Conservation (phyloP, 805 yeast genomes). For the Wickerhamiella occidentalis region DNA sequence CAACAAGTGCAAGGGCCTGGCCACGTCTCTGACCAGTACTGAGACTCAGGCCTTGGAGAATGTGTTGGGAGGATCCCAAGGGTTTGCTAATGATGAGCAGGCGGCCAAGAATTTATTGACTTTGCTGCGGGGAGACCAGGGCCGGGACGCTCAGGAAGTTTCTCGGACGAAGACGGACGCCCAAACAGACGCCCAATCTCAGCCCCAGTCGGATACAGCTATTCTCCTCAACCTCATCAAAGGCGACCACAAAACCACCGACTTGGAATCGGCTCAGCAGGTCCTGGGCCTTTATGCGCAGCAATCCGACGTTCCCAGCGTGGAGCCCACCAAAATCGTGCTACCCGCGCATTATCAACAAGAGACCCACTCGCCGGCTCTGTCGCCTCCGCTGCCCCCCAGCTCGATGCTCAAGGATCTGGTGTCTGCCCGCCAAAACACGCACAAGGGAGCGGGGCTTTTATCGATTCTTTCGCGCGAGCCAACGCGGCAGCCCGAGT, state of each 20-base stretch:
- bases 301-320: conserved; percentile 17
- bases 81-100: conserved; percentile 14
- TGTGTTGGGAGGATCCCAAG: conserved; percentile 24
- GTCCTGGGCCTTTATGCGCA: conserved; percentile 23
- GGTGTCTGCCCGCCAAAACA: conserved; percentile 16
- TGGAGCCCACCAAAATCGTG: conserved; percentile 7
- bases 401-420: conserved; percentile 19
- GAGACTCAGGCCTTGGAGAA: conserved; percentile 26
- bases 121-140: conserved; percentile 14
- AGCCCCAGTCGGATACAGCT: conserved; percentile 17
- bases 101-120: conserved; percentile 16
- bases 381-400: conserved; percentile 17
- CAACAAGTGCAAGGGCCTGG: conserved; percentile 23
- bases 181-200: background rate
- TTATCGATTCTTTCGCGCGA: conserved; percentile 11
- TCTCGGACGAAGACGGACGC: too few relatives aligned
- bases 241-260: conserved; percentile 16
- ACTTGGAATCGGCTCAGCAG: conserved; percentile 25
- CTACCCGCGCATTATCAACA: conserved; percentile 1
- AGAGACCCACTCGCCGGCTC: background rate
- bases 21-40: conserved; percentile 20
- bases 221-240: conserved; percentile 22
- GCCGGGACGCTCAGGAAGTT: too few relatives aligned
- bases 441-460: conserved; percentile 6
- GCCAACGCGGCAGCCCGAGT: too few relatives aligned